Conservation (phyloP, 768 basidiomycete genomes). For the Lactifluus hygrophoroides region DNA sequence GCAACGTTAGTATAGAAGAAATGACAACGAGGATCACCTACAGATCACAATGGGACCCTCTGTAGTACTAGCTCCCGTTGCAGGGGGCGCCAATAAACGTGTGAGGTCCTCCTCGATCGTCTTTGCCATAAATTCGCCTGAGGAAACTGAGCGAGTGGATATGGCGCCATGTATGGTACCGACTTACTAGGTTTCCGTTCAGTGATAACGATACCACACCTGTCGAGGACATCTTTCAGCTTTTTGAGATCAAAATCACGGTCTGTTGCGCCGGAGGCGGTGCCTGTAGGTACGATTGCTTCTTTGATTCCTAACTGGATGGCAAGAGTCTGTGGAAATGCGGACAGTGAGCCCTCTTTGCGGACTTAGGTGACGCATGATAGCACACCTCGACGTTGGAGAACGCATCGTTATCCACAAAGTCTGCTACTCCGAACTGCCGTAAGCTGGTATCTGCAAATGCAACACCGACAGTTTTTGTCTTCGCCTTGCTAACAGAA, state of each 20-base stretch:
- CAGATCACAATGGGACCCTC: constrained; percentile 12
- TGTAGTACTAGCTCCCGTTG: not conserved
- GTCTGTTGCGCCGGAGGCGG: constrained; percentile 60
- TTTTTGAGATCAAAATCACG: constrained; percentile 86
- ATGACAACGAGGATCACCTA: not conserved
- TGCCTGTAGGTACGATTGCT: constrained; percentile 75
- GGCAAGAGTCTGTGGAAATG: constrained; percentile 62
- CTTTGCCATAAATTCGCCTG: constrained; percentile 66
- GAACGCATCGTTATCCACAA: constrained; percentile 90
- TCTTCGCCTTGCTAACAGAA: constrained; percentile 41
- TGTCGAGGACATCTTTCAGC: constrained; percentile 75
- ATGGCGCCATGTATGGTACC: not conserved
- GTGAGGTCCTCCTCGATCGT: constrained; percentile 19
- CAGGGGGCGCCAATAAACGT: constrained; percentile 3
- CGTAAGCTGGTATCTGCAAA: constrained; percentile 86
- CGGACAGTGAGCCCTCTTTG: not conserved
- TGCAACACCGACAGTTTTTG: constrained; percentile 73
- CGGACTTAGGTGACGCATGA: not conserved
- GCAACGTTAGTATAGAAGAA: not conserved
- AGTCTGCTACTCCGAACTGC: constrained; percentile 83
- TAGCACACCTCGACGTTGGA: constrained; percentile 80
- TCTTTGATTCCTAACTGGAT: constrained; percentile 99
- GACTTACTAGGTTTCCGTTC: constrained; percentile 77
- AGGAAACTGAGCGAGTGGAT: not conserved
- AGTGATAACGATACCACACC: constrained; percentile 85